Evolutionary conservation across 2,329 filamentous ascomycete species (phyloP), one percentile per base, ranked within the genome.

Genomic region (Aspergillus candidus): DNA sequence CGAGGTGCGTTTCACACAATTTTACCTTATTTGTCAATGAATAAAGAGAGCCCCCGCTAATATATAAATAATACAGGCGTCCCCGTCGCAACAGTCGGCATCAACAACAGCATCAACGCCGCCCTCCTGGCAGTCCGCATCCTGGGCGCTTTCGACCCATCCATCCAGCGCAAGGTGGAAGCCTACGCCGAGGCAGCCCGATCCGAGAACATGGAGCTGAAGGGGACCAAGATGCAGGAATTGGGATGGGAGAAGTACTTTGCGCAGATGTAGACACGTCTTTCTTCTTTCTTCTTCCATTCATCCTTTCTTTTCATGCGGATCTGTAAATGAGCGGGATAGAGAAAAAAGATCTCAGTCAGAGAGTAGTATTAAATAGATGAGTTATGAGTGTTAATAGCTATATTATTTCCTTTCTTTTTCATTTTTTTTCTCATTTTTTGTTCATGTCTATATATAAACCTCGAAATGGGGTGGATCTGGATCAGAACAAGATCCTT

Each of bases 41-140:
- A 3, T 11, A 7, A 2, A 22, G 43, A 43, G 41, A n/a, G n/a
- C n/a, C n/a, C n/a, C n/a, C n/a, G n/a, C 40, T 57, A 39, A 58
- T 49, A 67, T 17, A 22, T 17, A 40, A n/a, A 13, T 14, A 63
- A 67, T 17, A 29, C 77, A 56, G 85, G 85, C 11, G 78, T 83
- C 39, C 86, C 86, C 8, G 82, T 83, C 11, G 84, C 85, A 5
- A 88, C 84, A 0, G 84, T 90, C 3, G 85, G 80, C 10, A 88
- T 89, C 63, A 87, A 88, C 66, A 89, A 89, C 68, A 84, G 82
- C 17, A 84, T 84, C 43, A 90, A 89, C 56, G 86, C 86, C 0
- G 85, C 80, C 0, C 71, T 88, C 13, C 68, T 88, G n/a, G 84
- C 85, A 0, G 76, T 83, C 14, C 72, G 83, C 13, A 84, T 88